These are phyloP conservation scores for Biscutella auriculata DNA, from an alignment of 441 rosid genomes.

Conservation along the genomic window DNA sequence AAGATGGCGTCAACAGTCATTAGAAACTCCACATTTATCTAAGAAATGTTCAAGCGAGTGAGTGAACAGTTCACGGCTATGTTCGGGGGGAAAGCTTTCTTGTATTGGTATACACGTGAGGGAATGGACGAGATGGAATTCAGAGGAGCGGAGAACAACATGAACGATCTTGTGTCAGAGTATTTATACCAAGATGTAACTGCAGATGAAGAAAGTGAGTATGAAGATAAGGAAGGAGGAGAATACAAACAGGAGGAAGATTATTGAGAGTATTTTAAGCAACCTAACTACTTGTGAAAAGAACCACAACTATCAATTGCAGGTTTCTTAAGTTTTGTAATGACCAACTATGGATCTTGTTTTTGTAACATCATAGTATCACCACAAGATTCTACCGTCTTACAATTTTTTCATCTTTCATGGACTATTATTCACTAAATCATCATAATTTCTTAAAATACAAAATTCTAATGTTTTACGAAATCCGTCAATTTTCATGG, in stretches of 20 bases:
- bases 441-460: too few relatives aligned
- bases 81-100: conserved; percentile 58
- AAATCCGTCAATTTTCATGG: too few relatives aligned
- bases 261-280: conserved; percentile 4
- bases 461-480: too few relatives aligned
- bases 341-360: too few relatives aligned
- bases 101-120: conserved; percentile 52
- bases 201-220: conserved; percentile 36
- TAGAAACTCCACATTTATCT: conserved; percentile 44
- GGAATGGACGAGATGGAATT: conserved; percentile 64
- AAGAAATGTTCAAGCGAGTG: conserved; percentile 48
- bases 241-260: conserved; percentile 31
- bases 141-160: conserved; percentile 38
- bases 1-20: conserved; percentile 52
- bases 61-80: conserved; percentile 57
- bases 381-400: too few relatives aligned
- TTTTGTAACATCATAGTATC: too few relatives aligned
- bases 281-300: too few relatives aligned
- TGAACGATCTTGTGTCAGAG: conserved; percentile 53
- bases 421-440: too few relatives aligned
- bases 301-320: too few relatives aligned
- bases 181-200: conserved; percentile 62
- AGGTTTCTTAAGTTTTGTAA: too few relatives aligned
- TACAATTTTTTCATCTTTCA: too few relatives aligned
- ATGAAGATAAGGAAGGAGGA: conserved; percentile 30